Percentiles rank a stretch among this genome's conserved stretches.
These are phyloP conservation scores for Curvularia lunata DNA, from an alignment of 2,329 filamentous ascomycete species.

Conservation along the genomic window DNA sequence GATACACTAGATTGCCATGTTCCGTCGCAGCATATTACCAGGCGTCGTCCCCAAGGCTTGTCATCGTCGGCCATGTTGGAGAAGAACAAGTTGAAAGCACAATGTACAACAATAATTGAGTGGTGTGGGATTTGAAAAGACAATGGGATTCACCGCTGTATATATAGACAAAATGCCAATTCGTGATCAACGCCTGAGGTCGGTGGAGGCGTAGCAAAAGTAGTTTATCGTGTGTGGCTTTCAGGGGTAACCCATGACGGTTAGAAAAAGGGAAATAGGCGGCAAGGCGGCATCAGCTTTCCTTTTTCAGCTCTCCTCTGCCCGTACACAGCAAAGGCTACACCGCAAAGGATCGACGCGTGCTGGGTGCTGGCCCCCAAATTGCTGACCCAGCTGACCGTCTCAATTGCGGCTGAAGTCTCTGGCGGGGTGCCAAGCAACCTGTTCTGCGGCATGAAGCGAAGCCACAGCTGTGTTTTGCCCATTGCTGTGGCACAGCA, in stretches of 20 bases:
- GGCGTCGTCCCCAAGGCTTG: conserved; percentile 39
- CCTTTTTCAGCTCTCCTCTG: not conserved
- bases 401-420: conserved; percentile 19
- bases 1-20: conserved; percentile 47
- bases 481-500: not conserved
- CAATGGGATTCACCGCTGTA: not conserved
- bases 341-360: conserved; percentile 11
- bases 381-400: conserved; percentile 13
- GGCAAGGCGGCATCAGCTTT: conserved; percentile 6
- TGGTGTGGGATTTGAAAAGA: not conserved
- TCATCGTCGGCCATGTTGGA: conserved; percentile 22
- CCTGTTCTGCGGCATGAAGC: conserved; percentile 15
- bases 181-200: conserved; percentile 10
- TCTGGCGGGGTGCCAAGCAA: conserved; percentile 15
- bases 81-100: not conserved
- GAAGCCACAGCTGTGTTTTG: conserved; percentile 1
- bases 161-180: conserved; percentile 5
- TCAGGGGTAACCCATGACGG: conserved; percentile 14
- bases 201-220: conserved; percentile 4
- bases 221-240: conserved; percentile 6
- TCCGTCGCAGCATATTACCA: conserved; percentile 48
- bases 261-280: not conserved
- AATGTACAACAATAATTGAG: not conserved
- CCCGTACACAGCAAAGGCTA: conserved; percentile 5
- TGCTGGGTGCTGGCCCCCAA: conserved; percentile 13